Evolutionary conservation across 169 alveolate species (phyloP), one percentile per base, ranked within the genome.

Genomic region (Theileria sp.): DNA sequence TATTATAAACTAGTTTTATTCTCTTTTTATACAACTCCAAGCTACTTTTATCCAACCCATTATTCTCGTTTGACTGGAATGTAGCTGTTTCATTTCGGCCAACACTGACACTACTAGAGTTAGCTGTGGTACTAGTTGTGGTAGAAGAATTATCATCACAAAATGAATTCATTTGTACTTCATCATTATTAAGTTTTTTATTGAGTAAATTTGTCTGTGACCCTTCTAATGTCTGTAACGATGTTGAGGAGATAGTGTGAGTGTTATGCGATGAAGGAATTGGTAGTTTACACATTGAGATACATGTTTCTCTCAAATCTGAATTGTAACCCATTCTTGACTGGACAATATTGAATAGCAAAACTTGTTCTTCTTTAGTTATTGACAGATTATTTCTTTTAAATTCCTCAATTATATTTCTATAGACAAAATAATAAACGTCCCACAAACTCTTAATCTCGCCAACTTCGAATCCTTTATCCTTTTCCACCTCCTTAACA

Each of bases 371-470:
- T 28, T 17, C 70, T 17, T 77, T 77, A 12, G 69, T 64, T 0
- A 84, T 25, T 8, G 26, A 54, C n/a, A 34, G 0, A 19, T 72
- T 72, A 34, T 75, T 61, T 23, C 80, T 17, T 34, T 64, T 13
- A 80, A 82, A 77, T 68, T 89, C 94, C 19, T 71, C 30, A 56
- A 89, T 75, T 25, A 89, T 61, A 66, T 89, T 92, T 25, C 78
- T 69, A 65, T 82, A 71, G 26, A 91, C 79, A 81, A 80, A 91
- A 67, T 86, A 78, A 64, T 87, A 82, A 30, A 89, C 75, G 74
- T 89, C 94, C 94, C 94, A 89, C 76, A 89, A 76, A 34, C 91
- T 79, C 69, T 34, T 12, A 5, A 75, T n/a, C 7, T 25, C 26
- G 8, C 36, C 49, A 34, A 32, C 25, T 28, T 2, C 54, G 30